Evolutionary conservation across 2,329 filamentous ascomycete species (phyloP).

Genomic region (Ophiocordyceps polyrhachis-furcata): DNA sequence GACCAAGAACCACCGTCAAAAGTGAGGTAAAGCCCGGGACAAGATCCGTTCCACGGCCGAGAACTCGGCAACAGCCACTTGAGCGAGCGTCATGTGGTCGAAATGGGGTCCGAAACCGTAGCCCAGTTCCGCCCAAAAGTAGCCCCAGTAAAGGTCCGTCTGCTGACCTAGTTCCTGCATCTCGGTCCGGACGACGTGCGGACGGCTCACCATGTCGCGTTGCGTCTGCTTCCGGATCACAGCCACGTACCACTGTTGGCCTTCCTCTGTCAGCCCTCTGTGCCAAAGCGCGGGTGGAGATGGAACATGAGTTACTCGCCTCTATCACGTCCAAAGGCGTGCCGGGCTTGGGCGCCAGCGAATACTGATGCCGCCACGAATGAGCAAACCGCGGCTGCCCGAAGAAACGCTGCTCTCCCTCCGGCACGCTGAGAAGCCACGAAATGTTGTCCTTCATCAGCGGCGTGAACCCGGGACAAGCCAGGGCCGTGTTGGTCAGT

Average conservation of each 20-base stretch:
- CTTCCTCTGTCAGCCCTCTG: background rate
- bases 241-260: constrained; percentile 33
- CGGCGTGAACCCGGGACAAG: constrained; percentile 41
- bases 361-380: constrained; percentile 33
- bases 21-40: constrained; percentile 16
- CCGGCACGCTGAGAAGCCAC: constrained; percentile 17
- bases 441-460: constrained; percentile 43
- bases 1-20: background rate
- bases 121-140: constrained; percentile 28
- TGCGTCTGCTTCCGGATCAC: constrained; percentile 34
- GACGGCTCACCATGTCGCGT: constrained; percentile 18
- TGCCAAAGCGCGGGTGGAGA: background rate
- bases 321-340: constrained; percentile 33
- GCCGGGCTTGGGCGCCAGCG: constrained; percentile 28
- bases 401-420: constrained; percentile 17
- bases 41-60: constrained; percentile 29
- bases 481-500: constrained; percentile 30
- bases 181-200: constrained; percentile 21
- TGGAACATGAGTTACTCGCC: constrained; percentile 17
- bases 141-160: constrained; percentile 31
- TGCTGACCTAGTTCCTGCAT: constrained; percentile 14
- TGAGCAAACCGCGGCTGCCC: constrained; percentile 28
- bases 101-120: constrained; percentile 22
- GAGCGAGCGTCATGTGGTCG: constrained; percentile 28
- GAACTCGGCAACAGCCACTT: constrained; percentile 28